Base-by-base conservation (phyloP, 495 filamentous ascomycete species). In the Tetracladium setigerum region DNA sequence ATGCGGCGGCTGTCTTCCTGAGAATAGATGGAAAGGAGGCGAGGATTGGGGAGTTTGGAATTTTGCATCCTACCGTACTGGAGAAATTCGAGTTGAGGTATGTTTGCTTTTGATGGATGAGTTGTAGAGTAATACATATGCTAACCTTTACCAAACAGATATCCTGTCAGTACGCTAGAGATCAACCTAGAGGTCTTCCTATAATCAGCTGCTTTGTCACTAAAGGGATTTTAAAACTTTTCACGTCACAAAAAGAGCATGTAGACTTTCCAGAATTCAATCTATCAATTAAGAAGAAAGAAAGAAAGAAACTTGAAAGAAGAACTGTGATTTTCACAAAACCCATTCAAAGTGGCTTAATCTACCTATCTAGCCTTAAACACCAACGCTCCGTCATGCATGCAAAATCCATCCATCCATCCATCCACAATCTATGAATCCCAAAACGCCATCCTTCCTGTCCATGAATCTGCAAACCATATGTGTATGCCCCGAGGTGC, bases 121-220 rank as follows among this genome's bases (percentile, higher is more conserved):
- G 7, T 30, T 41, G 1, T 6, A 8, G 13, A 41, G 2, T 3
- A 3, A 27, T 27, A 27, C 6, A 31, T 43, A 37, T 53, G 30
- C 56, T 67, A 52, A 67, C 24, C 14, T 56, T 9, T 4, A 7
- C 31, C 22, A 27, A 27, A n/a, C 54, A 82, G 81, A 70, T 87
- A 90, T 69, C 92, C 92, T 35, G 86, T 92, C 63, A 95, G 88
- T 68, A 86, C 86, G n/a, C 65, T 99, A 57, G 94, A 97, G 73
- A 70, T 99, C 50, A 92, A 97, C 60, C 79, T 99, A 15, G 94
- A 96, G 67, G 80, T 87, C 49, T 97, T 98, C 78, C 72, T 98
- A 60, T 98, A 35, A 52, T 46, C 36, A 46, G 17, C 12, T 13
- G 35, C 15, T 38, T 27, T 27, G 22, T 27, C 3, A 27, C 22